Percentiles rank a stretch among this genome's conserved stretches.
Evolutionary conservation across 2,329 filamentous ascomycete species (phyloP).

Genomic region (Stagonosporopsis chrysanthemi): DNA sequence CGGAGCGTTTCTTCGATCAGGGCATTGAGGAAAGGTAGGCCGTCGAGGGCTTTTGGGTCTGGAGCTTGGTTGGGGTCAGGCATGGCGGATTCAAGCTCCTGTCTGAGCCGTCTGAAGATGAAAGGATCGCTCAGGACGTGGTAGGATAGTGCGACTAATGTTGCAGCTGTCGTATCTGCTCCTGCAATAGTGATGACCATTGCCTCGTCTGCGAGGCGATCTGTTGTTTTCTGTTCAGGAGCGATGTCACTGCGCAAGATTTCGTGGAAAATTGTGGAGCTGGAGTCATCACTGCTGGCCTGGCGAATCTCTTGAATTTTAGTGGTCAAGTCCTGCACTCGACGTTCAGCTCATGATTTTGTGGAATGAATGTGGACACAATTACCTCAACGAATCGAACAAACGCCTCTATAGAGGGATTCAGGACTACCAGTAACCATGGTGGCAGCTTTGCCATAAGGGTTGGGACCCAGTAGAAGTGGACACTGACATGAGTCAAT

Average conservation of each 20-base stretch:
- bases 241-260: slow-evolving; percentile 39
- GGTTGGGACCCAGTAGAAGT: neutral
- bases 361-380: neutral
- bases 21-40: no score
- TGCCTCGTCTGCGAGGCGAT: slow-evolving; percentile 23
- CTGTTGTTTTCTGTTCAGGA: slow-evolving; percentile 5
- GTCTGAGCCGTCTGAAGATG: no score
- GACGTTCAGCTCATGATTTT: neutral
- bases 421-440: neutral
- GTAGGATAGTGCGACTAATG: no score
- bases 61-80: no score
- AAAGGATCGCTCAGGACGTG: no score
- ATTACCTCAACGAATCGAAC: neutral
- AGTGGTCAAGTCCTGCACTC: neutral
- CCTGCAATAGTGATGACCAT: no score
- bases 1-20: no score
- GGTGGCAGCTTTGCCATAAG: neutral
- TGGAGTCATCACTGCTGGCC: neutral
- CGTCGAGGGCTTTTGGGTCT: no score
- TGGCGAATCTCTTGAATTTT: neutral
- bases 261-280: slow-evolving; percentile 39
- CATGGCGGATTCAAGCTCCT: no score
- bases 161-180: no score
- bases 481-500: neutral
- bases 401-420: neutral